Evolutionary conservation across 2,329 filamentous ascomycete genomes (phyloP), one percentile per base, ranked within the genome.

Genomic region (Pseudocercospora pini-densiflorae): DNA sequence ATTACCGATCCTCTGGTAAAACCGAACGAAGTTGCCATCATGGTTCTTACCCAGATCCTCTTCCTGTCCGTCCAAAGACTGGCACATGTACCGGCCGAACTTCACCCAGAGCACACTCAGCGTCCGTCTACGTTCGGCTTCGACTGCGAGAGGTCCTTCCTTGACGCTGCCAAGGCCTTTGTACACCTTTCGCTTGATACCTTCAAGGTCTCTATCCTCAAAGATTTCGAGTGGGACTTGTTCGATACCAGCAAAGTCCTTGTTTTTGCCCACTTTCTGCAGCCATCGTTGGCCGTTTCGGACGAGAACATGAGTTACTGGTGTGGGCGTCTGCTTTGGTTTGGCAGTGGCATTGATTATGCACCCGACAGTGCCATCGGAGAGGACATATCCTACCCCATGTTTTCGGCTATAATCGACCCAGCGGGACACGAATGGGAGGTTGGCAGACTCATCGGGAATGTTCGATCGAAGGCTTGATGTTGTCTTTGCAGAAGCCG

Each of bases 331-430:
- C 19, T 68, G 64, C 5, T 61, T 61, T 9, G 63, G 54, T 27
- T 71, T 80, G 71, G 76, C 53, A 19, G 80, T 80, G n/a, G 81
- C 82, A 62, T 83, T 84, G 68, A 83, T 79, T 61, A 86, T 79
- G 49, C 90, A 93, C 16, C 92, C 92, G 21, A 94, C 89, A 68
- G 89, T 93, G 31, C 92, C 92, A 70, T 94, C 91, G 68, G 92
- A 92, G 62, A 95, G 82, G 65, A 94, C 92, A 74, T 94, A 95
- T 40, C 92, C 92, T 16, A 95, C 85, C 12, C 92, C 92, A 77
- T 93, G 93, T 77, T 93, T 93, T 79, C 93, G 92, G 66, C 91
- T 93, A 78, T 95, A 95, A 77, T 95, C 92, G 6, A 95, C 92
- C 92, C 92, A 95, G 76, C 94, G 93, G 10, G 75, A 89, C 80